These are phyloP conservation scores for Effrenium voratum DNA, from an alignment of 73 alveolate genomes.

Conservation along the genomic window DNA sequence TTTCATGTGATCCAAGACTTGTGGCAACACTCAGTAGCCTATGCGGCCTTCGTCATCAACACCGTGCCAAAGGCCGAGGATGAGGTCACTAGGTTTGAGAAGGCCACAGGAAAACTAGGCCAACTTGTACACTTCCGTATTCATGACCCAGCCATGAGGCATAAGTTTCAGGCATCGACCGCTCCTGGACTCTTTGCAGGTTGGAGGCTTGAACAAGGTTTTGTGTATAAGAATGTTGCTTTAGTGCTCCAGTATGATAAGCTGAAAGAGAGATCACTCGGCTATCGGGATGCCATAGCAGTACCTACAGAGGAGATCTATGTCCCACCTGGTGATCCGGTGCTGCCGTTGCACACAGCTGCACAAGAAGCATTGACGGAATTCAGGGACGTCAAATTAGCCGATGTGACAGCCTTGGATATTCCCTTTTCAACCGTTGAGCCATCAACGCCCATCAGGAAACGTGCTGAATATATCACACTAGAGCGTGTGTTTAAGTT, in stretches of 20 bases:
- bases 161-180: constrained; percentile 13
- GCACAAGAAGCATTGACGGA: constrained; percentile 23
- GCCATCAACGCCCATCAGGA: not conserved
- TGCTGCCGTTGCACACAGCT: constrained; percentile 7
- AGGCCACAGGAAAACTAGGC: not conserved
- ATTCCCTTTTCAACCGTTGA: constrained; percentile 21
- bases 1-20: not conserved
- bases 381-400: not conserved
- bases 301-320: not conserved
- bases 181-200: constrained; percentile 32
- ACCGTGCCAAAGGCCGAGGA: constrained; percentile 32
- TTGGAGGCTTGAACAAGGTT: constrained; percentile 25
- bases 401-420: not conserved
- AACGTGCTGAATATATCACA: not conserved
- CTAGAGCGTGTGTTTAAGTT: not conserved
- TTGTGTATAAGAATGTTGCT: not conserved
- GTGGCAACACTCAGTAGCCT: constrained; percentile 20
- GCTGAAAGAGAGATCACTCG: not conserved
- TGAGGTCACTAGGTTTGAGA: constrained; percentile 23
- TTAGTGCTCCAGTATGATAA: not conserved
- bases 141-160: constrained; percentile 35
- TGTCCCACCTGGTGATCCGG: constrained; percentile 28
- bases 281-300: not conserved
- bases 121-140: not conserved
- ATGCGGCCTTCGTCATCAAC: constrained; percentile 23